Evolutionary conservation across 1,139 yeast genomes (phyloP), one percentile per base, ranked within the genome.

Genomic region (Hansenula lynferdii): DNA sequence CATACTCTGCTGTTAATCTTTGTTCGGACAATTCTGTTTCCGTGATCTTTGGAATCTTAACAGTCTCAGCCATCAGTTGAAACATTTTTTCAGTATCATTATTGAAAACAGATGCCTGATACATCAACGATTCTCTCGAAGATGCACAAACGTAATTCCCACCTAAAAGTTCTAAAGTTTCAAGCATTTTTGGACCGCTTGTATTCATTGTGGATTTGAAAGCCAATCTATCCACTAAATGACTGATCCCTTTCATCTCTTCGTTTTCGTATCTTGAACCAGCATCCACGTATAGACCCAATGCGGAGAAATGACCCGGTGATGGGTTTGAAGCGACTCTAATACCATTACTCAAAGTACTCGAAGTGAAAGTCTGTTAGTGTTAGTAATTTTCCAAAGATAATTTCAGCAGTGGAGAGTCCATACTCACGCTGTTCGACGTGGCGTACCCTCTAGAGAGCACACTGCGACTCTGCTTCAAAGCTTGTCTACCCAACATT

Each of bases 61-160:
- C 81, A 0, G 97, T 86, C 50, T 89, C 94, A n/a, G 87, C 68
- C 51, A 92, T 69, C 38, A 87, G 68, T 33, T 75, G 75, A 50
- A 86, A 77, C 96, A 94, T 89, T 48, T 70, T 68, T 33, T 80
- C 94, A n/a, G 84, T 80, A 56, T 90, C 96, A 39, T 75, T 64
- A 58, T 90, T 89, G 69, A 92, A 92, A 1, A 89, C 96, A 2
- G 96, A 82, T 2, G 97, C 95, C 61, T 92, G 97, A 60, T 92
- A 92, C 66, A 92, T 78, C 68, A 92, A 74, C 6, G 94, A 77
- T 58, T 92, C 98, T 56, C 98, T 72, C 22, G 95, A 86, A 1
- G 96, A 86, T 1, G 96, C 83, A 56, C 96, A 85, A 79, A 87
- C 90, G 61, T 85, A 89, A 60, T 90, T 92, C 11, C 98, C 98